phyloP scores from a whole-genome alignment of 1,139 yeast species.

The Taphrina populina region DNA sequence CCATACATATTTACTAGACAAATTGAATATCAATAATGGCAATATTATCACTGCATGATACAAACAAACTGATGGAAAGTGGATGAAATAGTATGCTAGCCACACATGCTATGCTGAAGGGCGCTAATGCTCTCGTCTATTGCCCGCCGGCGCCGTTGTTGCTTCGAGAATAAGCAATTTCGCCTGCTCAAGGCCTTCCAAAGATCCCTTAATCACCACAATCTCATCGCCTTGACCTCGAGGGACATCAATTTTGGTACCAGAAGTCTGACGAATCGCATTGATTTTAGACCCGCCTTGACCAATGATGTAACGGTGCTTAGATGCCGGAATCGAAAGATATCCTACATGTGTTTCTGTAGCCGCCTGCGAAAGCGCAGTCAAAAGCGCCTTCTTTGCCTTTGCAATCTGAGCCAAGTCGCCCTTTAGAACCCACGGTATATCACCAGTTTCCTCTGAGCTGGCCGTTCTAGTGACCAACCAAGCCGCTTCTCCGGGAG shows the following conservation, averaged over 20 bases:
- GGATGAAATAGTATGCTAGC: too few relatives aligned
- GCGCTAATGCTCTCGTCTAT: slow-evolving; percentile 7
- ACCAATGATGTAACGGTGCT: slow-evolving; percentile 66
- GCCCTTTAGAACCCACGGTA: slow-evolving; percentile 37
- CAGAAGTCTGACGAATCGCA: slow-evolving; percentile 59
- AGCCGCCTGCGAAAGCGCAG: slow-evolving; percentile 36
- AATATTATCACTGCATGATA: too few relatives aligned
- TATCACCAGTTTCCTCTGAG: slow-evolving; percentile 47
- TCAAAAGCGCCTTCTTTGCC: slow-evolving; percentile 44
- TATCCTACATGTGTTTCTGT: slow-evolving; percentile 50
- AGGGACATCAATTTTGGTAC: slow-evolving; percentile 65
- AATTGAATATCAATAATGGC: too few relatives aligned
- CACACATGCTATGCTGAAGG: too few relatives aligned
- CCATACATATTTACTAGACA: too few relatives aligned
- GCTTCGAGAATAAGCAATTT: slow-evolving; percentile 35
- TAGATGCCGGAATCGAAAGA: slow-evolving; percentile 52
- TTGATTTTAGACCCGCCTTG: slow-evolving; percentile 71
- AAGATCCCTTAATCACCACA: slow-evolving; percentile 44
- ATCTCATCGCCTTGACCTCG: slow-evolving; percentile 49
- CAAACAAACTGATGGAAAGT: too few relatives aligned
- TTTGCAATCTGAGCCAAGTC: slow-evolving; percentile 45
- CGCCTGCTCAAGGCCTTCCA: slow-evolving; percentile 53
- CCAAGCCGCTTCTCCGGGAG: slow-evolving; percentile 31
- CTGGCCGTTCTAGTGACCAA: slow-evolving; percentile 46
- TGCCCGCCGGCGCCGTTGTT: slow-evolving; percentile 18